Evolutionary conservation across 1,139 yeast genomes (phyloP).

Genomic region (Candida dubliniensis): DNA sequence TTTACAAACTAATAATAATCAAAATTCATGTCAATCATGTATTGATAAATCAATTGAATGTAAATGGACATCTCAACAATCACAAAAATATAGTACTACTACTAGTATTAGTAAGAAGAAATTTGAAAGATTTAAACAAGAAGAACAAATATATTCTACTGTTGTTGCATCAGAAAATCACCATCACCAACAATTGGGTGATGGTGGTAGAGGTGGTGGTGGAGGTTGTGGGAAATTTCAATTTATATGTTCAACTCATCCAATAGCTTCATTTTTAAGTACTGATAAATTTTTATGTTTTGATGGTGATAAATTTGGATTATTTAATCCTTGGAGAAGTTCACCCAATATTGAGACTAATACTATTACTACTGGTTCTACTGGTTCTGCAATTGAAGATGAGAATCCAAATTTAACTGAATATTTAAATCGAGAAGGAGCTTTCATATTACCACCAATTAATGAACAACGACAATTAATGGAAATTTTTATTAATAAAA

Average conservation of each 20-base stretch:
- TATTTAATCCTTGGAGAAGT: slow-evolving; percentile 30
- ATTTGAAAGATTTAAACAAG: slow-evolving; percentile 4
- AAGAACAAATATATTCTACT: slow-evolving; percentile 8
- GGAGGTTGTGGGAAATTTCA: slow-evolving; percentile 18
- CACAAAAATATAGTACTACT: background rate
- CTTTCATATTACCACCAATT: slow-evolving; percentile 21
- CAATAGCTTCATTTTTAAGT: slow-evolving; percentile 28
- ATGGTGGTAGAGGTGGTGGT: too few relatives aligned
- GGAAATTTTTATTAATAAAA: slow-evolving; percentile 19
- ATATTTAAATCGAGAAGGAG: slow-evolving; percentile 21
- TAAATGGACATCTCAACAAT: slow-evolving; percentile 1
- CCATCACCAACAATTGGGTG: too few relatives aligned
- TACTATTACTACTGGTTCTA: too few relatives aligned
- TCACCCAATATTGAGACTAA: slow-evolving; percentile 12
- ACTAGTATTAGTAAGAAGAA: background rate
- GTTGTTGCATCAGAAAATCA: background rate
- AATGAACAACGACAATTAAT: slow-evolving; percentile 20
- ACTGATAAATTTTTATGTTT: slow-evolving; percentile 28
- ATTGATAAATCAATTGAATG: background rate
- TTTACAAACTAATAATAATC: background rate
- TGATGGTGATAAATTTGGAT: slow-evolving; percentile 27
- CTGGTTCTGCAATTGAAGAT: slow-evolving; percentile 6
- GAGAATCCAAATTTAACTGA: slow-evolving; percentile 18
- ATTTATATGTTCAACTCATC: slow-evolving; percentile 30
- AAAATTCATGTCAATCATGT: slow-evolving; percentile 4